Percentiles rank a stretch among this genome's conserved stretches.
Evolutionary conservation across 345 rosid species (phyloP).

Genomic region (Eucalyptus pauciflora): DNA sequence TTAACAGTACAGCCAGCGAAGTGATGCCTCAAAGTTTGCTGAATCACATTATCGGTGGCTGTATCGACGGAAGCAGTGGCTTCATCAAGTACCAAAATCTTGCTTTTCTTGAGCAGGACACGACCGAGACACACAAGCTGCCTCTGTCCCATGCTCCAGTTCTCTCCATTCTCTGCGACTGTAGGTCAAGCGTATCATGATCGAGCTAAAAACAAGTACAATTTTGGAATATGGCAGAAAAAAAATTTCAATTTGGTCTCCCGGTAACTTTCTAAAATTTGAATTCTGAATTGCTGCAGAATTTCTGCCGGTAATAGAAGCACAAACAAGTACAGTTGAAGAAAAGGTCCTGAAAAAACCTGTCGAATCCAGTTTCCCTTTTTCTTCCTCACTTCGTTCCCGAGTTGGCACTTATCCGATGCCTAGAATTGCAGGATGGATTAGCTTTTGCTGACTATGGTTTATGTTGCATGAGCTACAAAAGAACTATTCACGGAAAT

Average conservation of each 20-base stretch:
- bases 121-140: constrained; percentile 79
- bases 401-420: constrained; percentile 80
- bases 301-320: background rate
- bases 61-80: constrained; percentile 91
- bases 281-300: background rate
- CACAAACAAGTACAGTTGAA: background rate
- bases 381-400: constrained; percentile 71
- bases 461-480: background rate
- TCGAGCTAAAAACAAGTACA: background rate
- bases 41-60: constrained; percentile 72
- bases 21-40: constrained; percentile 55
- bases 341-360: constrained; percentile 6
- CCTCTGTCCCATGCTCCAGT: constrained; percentile 94
- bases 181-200: background rate
- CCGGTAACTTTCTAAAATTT: background rate
- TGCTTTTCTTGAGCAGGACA: constrained; percentile 72
- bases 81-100: constrained; percentile 78
- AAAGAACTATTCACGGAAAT: background rate
- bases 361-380: constrained; percentile 51
- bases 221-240: background rate
- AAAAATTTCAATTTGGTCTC: background rate
- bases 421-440: constrained; percentile 23
- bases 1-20: constrained; percentile 56
- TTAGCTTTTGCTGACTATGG: background rate
- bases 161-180: constrained; percentile 83